These are phyloP conservation scores for Fusarium falciforme DNA, from an alignment of 2,329 filamentous ascomycete species.

Conservation along the genomic window DNA sequence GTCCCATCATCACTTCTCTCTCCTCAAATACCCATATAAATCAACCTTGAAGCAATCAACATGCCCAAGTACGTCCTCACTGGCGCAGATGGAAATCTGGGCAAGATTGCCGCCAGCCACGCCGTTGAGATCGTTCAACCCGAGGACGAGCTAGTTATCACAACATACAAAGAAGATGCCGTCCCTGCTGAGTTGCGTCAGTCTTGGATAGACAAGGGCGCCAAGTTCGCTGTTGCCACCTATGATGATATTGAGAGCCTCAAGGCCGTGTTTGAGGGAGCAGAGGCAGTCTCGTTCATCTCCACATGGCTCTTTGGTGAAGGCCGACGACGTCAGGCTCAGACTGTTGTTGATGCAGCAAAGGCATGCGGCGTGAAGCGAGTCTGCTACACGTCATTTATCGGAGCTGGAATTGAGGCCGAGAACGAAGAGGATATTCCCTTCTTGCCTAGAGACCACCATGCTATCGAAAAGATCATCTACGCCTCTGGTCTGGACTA, in stretches of 20 bases:
- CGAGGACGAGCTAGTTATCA: conserved; percentile 38
- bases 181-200: conserved; percentile 25
- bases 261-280: conserved; percentile 36
- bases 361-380: conserved; percentile 38
- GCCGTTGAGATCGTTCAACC: conserved; percentile 36
- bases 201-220: conserved; percentile 36
- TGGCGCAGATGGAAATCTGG: conserved; percentile 41
- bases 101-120: conserved; percentile 36
- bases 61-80: conserved; percentile 43
- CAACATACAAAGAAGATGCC: conserved; percentile 37
- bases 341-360: conserved; percentile 36
- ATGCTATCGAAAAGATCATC: conserved; percentile 38
- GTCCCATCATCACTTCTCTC: neutral
- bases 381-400: conserved; percentile 40
- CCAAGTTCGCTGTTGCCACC: conserved; percentile 30
- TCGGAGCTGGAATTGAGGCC: conserved; percentile 38
- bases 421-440: conserved; percentile 42
- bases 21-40: neutral
- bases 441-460: conserved; percentile 39
- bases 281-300: conserved; percentile 40
- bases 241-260: conserved; percentile 41
- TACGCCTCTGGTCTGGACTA: conserved; percentile 38
- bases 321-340: conserved; percentile 33
- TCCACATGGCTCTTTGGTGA: conserved; percentile 42
- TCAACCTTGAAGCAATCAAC: neutral